Conservation (phyloP, 2,329 filamentous ascomycete species). For the Rhynchosporium graminicola region DNA sequence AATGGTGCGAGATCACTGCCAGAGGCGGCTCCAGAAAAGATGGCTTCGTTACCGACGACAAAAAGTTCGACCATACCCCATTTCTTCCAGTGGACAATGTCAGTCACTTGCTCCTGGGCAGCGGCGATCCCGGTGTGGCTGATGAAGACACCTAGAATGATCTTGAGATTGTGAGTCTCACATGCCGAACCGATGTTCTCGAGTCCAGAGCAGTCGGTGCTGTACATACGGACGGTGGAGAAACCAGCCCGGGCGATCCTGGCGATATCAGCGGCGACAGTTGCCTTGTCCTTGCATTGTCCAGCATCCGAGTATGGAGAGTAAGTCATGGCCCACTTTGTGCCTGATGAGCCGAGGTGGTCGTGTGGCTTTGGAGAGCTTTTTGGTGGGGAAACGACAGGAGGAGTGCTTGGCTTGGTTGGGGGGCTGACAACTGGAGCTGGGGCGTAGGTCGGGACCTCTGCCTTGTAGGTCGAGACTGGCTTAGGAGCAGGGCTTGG, state of each 20-base stretch:
- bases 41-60: conserved; percentile 87
- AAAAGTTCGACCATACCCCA: conserved; percentile 74
- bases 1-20: conserved; percentile 67
- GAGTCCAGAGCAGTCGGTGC: conserved; percentile 85
- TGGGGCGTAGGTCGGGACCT: background rate
- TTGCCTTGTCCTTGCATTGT: conserved; percentile 63
- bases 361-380: conserved; percentile 22
- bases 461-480: background rate
- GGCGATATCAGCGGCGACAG: conserved; percentile 61
- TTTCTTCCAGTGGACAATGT: conserved; percentile 70
- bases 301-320: conserved; percentile 66
- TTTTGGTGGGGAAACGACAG: too few species aligned
- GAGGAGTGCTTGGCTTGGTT: conserved; percentile 22
- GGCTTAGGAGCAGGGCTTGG: conserved; percentile 11
- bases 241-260: conserved; percentile 67
- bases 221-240: conserved; percentile 78
- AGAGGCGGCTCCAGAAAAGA: conserved; percentile 72
- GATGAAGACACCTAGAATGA: conserved; percentile 90
- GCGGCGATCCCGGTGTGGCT: conserved; percentile 59
- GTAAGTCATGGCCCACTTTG: conserved; percentile 74
- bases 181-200: conserved; percentile 72
- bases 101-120: conserved; percentile 67
- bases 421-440: conserved; percentile 35
- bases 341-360: conserved; percentile 34
- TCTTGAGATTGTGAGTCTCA: conserved; percentile 65